phyloP scores from a whole-genome alignment of 345 rosid genomes.

The Salix koriyanagi region DNA sequence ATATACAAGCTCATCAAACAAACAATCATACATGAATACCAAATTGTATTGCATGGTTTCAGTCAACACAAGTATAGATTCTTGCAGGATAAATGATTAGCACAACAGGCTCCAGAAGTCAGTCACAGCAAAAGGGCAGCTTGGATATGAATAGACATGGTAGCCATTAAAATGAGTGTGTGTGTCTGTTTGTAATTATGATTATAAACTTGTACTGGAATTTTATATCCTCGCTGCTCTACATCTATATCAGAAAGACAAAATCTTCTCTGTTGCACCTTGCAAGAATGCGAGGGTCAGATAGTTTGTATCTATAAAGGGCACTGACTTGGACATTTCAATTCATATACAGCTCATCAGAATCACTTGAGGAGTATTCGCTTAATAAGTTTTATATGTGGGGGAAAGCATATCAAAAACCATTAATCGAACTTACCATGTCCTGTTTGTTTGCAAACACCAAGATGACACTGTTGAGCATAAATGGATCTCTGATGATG shows the following conservation, averaged over 20 bases:
- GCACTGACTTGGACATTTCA: background rate
- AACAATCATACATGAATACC: background rate
- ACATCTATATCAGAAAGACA: background rate
- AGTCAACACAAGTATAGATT: background rate
- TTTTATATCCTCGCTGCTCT: background rate
- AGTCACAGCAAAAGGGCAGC: no score
- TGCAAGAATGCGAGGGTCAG: background rate
- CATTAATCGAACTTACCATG: constrained; percentile 52
- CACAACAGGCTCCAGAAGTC: background rate
- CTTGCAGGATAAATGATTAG: background rate
- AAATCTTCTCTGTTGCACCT: background rate
- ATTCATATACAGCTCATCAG: background rate
- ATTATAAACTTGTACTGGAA: background rate
- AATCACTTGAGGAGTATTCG: background rate
- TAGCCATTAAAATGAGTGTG: background rate
- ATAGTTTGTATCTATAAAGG: background rate
- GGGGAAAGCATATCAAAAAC: background rate
- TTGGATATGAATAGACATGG: background rate
- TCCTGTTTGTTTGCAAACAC: constrained; percentile 99
- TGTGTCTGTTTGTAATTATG: background rate
- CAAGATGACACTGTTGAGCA: constrained; percentile 89
- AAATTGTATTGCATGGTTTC: background rate
- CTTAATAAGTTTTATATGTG: background rate
- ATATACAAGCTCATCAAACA: background rate
- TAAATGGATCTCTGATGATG: constrained; percentile 91